Evolutionary conservation across 805 yeast species (phyloP).

Genomic region (Hanseniaspora meyeri): DNA sequence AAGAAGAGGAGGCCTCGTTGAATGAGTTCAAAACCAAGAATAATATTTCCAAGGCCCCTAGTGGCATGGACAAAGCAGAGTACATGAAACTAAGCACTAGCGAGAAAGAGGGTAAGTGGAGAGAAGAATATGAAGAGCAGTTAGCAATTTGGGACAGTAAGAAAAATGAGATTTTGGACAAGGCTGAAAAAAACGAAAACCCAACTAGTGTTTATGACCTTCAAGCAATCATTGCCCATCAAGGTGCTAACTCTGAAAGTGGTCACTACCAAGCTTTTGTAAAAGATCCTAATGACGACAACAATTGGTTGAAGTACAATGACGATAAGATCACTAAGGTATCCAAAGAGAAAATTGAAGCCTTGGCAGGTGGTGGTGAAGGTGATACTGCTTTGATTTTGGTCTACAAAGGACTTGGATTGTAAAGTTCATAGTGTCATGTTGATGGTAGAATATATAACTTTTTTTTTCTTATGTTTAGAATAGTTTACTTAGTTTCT

Average conservation of each 20-base stretch:
- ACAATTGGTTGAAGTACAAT: constrained; percentile 87
- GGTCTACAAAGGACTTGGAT: constrained; percentile 71
- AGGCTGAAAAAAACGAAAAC: constrained; percentile 51
- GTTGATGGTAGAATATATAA: neutral
- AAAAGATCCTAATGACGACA: constrained; percentile 58
- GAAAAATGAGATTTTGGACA: constrained; percentile 37
- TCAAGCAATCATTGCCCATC: constrained; percentile 75
- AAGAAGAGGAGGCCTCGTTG: constrained; percentile 56
- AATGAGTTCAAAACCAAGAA: constrained; percentile 45
- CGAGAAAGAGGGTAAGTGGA: constrained; percentile 37
- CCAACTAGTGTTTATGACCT: constrained; percentile 81
- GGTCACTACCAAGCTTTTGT: constrained; percentile 94
- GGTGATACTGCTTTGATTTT: constrained; percentile 87
- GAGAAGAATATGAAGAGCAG: constrained; percentile 34
- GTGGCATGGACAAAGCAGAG: constrained; percentile 16
- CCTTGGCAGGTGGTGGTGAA: constrained; percentile 94
- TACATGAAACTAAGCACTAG: constrained; percentile 37
- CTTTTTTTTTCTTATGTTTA: neutral
- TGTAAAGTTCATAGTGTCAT: constrained; percentile 25
- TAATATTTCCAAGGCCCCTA: constrained; percentile 14
- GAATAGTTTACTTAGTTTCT: neutral
- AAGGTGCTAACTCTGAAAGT: constrained; percentile 90
- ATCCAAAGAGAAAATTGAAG: constrained; percentile 69
- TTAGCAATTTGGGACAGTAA: constrained; percentile 37
- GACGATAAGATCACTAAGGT: constrained; percentile 78